Conservation (phyloP, 192 early-diverging fungal species). For the Gorgonomyces haynaldii region DNA sequence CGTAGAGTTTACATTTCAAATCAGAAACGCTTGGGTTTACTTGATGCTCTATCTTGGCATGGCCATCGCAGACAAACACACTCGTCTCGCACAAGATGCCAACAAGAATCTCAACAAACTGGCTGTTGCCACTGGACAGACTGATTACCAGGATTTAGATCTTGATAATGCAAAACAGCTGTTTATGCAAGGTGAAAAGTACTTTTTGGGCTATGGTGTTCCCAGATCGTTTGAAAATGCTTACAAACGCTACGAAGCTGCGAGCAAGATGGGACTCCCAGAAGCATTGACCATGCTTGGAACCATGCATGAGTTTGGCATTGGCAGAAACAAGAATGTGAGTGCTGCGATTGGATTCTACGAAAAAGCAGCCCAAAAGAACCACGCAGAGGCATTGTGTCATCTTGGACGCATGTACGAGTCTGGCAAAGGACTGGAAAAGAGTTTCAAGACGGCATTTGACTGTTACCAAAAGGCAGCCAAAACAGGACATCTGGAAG, state of each 20-base stretch:
- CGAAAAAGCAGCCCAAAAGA: conserved; percentile 13
- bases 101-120: conserved; percentile 31
- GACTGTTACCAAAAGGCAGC: conserved; percentile 28
- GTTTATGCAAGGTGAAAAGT: conserved; percentile 40
- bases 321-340: conserved; percentile 36
- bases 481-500: conserved; percentile 23
- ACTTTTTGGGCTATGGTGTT: conserved; percentile 35
- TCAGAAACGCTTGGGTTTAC: conserved; percentile 11
- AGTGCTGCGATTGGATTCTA: conserved; percentile 25
- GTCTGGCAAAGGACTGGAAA: conserved; percentile 22
- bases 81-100: conserved; percentile 10
- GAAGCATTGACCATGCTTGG: conserved; percentile 42
- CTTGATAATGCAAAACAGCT: conserved; percentile 32
- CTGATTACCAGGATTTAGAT: conserved; percentile 40
- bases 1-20: conserved; percentile 5
- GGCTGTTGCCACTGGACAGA: conserved; percentile 37
- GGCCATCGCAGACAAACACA: conserved; percentile 19
- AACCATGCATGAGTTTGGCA: conserved; percentile 37
- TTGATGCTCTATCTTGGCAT: conserved; percentile 32
- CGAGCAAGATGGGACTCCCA: conserved; percentile 22
- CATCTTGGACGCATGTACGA: conserved; percentile 36
- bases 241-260: conserved; percentile 35
- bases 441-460: conserved; percentile 13
- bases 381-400: conserved; percentile 24
- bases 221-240: conserved; percentile 31